Evolutionary conservation across 169 alveolate species (phyloP).

Genomic region (Besnoitia besnoiti): DNA sequence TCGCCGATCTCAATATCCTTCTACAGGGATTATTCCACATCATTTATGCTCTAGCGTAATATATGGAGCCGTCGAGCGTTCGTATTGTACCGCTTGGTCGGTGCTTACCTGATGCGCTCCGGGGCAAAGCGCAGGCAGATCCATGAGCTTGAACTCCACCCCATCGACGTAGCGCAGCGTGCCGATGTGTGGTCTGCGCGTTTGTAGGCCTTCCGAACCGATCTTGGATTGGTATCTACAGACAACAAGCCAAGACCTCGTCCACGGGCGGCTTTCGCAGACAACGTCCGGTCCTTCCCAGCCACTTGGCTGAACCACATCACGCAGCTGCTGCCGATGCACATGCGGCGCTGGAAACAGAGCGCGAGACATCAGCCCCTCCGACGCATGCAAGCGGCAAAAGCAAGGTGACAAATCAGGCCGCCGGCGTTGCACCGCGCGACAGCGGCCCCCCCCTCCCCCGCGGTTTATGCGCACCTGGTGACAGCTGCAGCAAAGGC

Average conservation of each 20-base stretch:
- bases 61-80: too few relatives aligned
- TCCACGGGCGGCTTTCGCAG: too few relatives aligned
- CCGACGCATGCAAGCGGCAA: background rate
- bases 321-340: too few relatives aligned
- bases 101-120: constrained; percentile 67
- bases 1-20: too few relatives aligned
- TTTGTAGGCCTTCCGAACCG: constrained; percentile 68
- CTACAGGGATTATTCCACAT: too few relatives aligned
- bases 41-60: too few relatives aligned
- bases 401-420: background rate
- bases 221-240: constrained; percentile 67
- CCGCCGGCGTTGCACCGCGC: background rate
- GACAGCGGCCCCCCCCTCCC: background rate
- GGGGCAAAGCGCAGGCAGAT: constrained; percentile 66
- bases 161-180: constrained; percentile 58
- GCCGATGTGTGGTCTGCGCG: constrained; percentile 70
- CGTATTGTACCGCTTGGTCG: too few relatives aligned
- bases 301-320: too few relatives aligned
- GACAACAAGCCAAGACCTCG: background rate
- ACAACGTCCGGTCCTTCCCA: too few relatives aligned
- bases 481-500: constrained; percentile 64
- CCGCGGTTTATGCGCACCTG: background rate
- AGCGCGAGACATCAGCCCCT: background rate
- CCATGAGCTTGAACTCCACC: constrained; percentile 39
- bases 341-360: too few relatives aligned